Evolutionary conservation across 352 stramenopile genomes (phyloP), one percentile per base, ranked within the genome.

Genomic region (Phytophthora citrophthora): DNA sequence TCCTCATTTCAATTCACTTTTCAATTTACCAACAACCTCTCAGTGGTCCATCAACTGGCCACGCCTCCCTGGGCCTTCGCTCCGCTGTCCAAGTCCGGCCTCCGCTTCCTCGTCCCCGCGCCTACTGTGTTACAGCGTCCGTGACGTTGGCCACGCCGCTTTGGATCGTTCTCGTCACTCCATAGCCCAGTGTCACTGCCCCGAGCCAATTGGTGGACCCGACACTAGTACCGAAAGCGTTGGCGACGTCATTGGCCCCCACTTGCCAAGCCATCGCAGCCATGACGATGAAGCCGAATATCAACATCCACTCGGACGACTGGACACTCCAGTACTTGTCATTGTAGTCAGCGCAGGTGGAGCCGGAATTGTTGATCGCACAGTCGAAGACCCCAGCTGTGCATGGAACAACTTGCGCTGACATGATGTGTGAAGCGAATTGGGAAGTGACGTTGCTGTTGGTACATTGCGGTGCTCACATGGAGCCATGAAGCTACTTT

Each of bases 171-270:
- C 55, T 73, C 5, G 87, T 94, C 8, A 96, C 85, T 26, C 79
- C 70, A 20, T 82, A 87, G 44, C 90, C 89, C 12, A 97, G 64
- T 29, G 94, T 74, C 13, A 93, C 67, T 1, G 86, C 90, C n/a
- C 91, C 91, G 11, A 78, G 54, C 39, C 94, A 89, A 54, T 97
- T 90, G 52, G 89, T 40, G 11, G 34, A 40, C 3, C 34, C 34
- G 34, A 40, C 34, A 7, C 34, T 40, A 2, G 34, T 18, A 51
- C 89, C 73, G 70, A 95, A 96, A 15, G 89, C 83, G 53, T 96
- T 97, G 16, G 84, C 89, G 29, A 90, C 89, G 77, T 96, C 88
- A 73, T 97, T 96, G 4, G 80, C 88, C 45, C 88, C 89, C 52
- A 81, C 72, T n/a, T 61, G 48, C 20, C 76, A 83, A 2, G 74